Evolutionary conservation across 2,329 filamentous ascomycete genomes (phyloP).

Genomic region (Colletotrichum orchidophilum): DNA sequence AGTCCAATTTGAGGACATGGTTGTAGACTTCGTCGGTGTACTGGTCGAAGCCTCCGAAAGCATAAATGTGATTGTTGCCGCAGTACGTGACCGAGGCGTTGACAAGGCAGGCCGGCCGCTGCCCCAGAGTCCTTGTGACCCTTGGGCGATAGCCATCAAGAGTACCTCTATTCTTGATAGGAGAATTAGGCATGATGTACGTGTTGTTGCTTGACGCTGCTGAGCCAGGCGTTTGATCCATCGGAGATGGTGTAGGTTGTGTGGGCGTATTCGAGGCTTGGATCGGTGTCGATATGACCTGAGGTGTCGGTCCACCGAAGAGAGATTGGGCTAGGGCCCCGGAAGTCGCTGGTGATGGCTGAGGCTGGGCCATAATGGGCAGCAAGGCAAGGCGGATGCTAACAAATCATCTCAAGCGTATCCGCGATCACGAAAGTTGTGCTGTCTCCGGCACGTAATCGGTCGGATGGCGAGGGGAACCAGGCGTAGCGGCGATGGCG

Average conservation of each 20-base stretch:
- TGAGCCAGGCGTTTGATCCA: constrained; percentile 56
- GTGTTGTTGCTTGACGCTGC: constrained; percentile 75
- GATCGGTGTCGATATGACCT: constrained; percentile 37
- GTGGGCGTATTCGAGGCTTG: constrained; percentile 42
- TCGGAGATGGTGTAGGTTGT: constrained; percentile 39
- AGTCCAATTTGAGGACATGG: constrained; percentile 89
- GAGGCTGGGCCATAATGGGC: constrained; percentile 49
- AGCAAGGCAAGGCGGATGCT: neutral
- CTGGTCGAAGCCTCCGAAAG: constrained; percentile 98
- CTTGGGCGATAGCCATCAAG: constrained; percentile 84
- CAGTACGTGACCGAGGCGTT: constrained; percentile 99
- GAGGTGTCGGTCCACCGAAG: constrained; percentile 54
- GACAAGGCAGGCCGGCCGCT: constrained; percentile 91
- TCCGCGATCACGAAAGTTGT: neutral
- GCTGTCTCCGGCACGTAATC: neutral
- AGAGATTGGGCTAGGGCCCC: constrained; percentile 53
- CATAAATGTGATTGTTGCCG: constrained; percentile 96
- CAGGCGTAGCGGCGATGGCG: neutral
- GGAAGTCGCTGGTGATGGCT: constrained; percentile 51
- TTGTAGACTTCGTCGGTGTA: constrained; percentile 99
- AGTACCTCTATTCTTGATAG: constrained; percentile 71
- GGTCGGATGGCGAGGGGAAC: neutral
- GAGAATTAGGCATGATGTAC: constrained; percentile 91
- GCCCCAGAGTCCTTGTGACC: constrained; percentile 80
- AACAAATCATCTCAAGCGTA: constrained; percentile 28